Evolutionary conservation across 2,329 filamentous ascomycete species (phyloP), one percentile per base, ranked within the genome.

Genomic region (Fusarium compactum): DNA sequence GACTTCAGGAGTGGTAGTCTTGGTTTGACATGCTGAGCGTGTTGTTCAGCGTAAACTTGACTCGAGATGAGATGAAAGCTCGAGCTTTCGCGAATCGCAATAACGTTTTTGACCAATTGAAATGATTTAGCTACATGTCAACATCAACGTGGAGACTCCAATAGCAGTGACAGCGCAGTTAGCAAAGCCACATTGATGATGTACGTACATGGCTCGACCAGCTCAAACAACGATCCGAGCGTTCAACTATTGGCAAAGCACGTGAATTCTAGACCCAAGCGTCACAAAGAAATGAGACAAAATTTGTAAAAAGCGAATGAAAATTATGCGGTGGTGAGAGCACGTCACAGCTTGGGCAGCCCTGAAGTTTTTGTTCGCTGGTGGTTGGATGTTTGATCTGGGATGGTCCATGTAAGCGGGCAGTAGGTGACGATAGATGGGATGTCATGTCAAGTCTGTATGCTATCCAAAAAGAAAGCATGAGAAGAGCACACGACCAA

Each of bases 1-100:
- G 77, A 14, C 64, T 77, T 8, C 79, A 81, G 55, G 51, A 72
- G 14, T 81, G 79, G 27, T 48, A 45, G 32, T 40, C 11, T 12
- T 41, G n/a, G 9, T 32, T 25, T 15, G 34, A 48, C 14, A 34
- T 11, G 15, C 25, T 29, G 9, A n/a, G n/a, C 11, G 18, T 32
- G 14, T n/a, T 44, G 11, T 50, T 24, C 10, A 44, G 46, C 40
- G 20, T 24, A 47, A 7, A 11, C 38, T 22, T 46, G 38, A 40
- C 52, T 50, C 25, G 8, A 47, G 22, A 25, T 18, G 27, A 20
- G 30, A 30, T 43, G 20, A 40, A 14, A 57, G 27, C 38, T 25
- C 16, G 29, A 48, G 48, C 41, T 18, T 24, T 44, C n/a, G 62
- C 16, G 29, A 15, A 43, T 30, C 27, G 18, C 16, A 58, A 64